phyloP scores from a whole-genome alignment of 345 rosid genomes.

The Pistacia integerrima region DNA sequence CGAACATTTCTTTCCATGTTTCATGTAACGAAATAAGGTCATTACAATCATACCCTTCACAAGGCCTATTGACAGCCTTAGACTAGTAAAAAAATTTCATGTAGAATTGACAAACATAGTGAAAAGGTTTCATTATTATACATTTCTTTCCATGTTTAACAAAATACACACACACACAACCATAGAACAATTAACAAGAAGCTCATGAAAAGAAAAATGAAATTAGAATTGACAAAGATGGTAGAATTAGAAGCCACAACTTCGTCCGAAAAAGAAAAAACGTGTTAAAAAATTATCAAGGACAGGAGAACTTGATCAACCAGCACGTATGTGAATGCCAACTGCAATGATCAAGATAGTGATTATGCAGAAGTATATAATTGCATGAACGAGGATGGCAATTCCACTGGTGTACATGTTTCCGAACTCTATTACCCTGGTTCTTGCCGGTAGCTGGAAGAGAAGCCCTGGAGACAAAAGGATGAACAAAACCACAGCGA shows the following conservation, averaged over 20 bases:
- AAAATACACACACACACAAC: neutral
- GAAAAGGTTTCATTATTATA: neutral
- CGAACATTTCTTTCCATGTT: neutral
- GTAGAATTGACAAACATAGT: neutral
- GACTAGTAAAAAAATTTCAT: neutral
- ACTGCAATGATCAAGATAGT: conserved; percentile 82
- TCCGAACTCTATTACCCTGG: conserved; percentile 84
- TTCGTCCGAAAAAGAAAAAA: neutral
- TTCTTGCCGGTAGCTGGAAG: conserved; percentile 82
- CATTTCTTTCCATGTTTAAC: neutral
- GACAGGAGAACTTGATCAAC: conserved; percentile 18
- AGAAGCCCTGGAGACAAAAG: conserved; percentile 85
- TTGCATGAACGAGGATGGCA: conserved; percentile 82
- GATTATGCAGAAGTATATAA: conserved; percentile 73
- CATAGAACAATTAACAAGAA: conserved; percentile 9
- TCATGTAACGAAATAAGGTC: too few relatives aligned
- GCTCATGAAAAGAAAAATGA: neutral
- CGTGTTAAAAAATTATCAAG: neutral
- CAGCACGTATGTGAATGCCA: conserved; percentile 56
- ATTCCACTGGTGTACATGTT: conserved; percentile 93
- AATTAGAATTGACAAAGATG: neutral
- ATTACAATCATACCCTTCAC: too few relatives aligned
- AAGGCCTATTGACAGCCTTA: neutral
- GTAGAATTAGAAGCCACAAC: neutral
- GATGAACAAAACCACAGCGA: conserved; percentile 73